phyloP scores from a whole-genome alignment of 805 yeast genomes.

The Lipomyces mesembrius region DNA sequence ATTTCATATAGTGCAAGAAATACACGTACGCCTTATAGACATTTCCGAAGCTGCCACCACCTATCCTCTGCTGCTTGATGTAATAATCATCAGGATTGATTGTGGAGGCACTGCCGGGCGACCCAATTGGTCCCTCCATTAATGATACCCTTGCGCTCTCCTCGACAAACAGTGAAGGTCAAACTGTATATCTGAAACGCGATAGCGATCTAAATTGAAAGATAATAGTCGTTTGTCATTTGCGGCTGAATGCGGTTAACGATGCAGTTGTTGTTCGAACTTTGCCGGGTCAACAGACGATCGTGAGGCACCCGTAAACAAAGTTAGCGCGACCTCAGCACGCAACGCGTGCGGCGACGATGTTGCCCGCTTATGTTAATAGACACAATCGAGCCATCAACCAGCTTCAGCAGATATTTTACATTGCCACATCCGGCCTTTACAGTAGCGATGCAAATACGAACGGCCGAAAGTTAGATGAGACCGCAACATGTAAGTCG shows the following conservation, averaged over 20 bases:
- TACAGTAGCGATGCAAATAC: no score
- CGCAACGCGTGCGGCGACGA: not conserved
- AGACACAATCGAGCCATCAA: not conserved
- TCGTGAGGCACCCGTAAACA: not conserved
- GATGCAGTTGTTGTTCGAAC: not conserved
- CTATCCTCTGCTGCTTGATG: constrained; percentile 57
- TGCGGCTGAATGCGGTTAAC: not conserved
- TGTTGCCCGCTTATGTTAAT: not conserved
- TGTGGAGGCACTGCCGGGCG: constrained; percentile 4
- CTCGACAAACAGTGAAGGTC: not conserved
- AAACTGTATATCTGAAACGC: not conserved
- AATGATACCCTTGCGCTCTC: not conserved
- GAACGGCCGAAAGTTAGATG: not conserved
- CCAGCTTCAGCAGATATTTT: not conserved
- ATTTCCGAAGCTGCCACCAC: constrained; percentile 86
- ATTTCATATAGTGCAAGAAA: not conserved
- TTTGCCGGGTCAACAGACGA: not conserved
- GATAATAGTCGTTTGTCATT: not conserved
- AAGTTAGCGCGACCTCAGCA: not conserved
- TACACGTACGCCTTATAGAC: constrained; percentile 64
- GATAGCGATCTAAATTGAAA: not conserved
- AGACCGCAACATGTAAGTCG: not conserved
- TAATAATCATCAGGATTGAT: constrained; percentile 30
- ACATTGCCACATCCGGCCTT: no score
- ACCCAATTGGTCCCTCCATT: not conserved